Evolutionary conservation across 352 stramenopile genomes (phyloP), one percentile per base, ranked within the genome.

Genomic region (Globisporangium megalacanthum): DNA sequence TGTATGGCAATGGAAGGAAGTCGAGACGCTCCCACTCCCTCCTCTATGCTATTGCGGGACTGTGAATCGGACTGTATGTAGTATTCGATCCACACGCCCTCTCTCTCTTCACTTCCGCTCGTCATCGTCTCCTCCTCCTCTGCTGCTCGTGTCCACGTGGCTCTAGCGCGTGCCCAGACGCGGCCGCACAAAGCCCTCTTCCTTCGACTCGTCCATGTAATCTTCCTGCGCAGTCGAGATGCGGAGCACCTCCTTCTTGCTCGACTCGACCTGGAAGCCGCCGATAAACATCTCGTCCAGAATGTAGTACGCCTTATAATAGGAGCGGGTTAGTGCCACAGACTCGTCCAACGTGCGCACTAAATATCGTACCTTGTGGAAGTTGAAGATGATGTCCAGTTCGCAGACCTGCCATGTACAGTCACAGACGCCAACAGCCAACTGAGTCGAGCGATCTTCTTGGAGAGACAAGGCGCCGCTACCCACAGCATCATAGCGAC

Each of bases 311-410:
- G 98, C 97, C 78, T 87, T 29, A 29, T 4, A 29, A 4, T 4
- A 29, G 25, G 25, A 29, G 25, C 1, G 25, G 25, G 25, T 29
- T 29, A 29, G 25, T 29, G n/a, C 25, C 25, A 29, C 25, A 29
- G 25, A 4, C 25, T 29, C 25, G 25, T 45, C 1, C 39, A 20
- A 35, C 9, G 19, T 41, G 6, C 6, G 6, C 19, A 29, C 25
- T 29, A 4, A 29, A 4, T 29, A 4, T 29, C 25, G 36, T 58
- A 86, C 77, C 84, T 99, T 99, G 81, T 99, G 97, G 77, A 99
- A 99, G 80, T 99, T 99, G 80, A 99, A 99, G 55, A 99, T 99
- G 75, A 99, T 99, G 72, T 99, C 90, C 48, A 97, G 72, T 68
- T 97, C 89, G 54, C 86, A 96, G 54, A 90, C 87, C 86, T 92